A percentile compares a stretch with the other conserved stretches of the same genome.
These are phyloP conservation scores for Rhodotorula sp. DNA, from an alignment of 1,284 basidiomycete species.

Conservation along the genomic window DNA sequence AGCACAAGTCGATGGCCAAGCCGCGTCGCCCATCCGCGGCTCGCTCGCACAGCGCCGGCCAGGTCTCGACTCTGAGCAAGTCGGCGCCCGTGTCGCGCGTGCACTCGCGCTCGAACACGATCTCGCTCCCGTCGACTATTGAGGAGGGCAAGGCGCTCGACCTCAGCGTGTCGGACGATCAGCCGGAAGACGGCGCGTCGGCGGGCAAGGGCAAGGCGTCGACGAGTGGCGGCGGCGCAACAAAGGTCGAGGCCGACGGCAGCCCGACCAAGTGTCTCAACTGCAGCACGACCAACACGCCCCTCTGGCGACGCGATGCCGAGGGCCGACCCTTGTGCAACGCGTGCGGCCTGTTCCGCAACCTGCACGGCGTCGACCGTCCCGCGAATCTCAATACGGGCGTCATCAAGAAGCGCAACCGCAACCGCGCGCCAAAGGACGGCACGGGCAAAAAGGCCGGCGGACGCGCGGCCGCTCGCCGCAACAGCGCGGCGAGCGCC, in stretches of 20 bases:
- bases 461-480: not conserved
- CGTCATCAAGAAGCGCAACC: slow-evolving; percentile 51
- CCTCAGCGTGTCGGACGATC: not conserved
- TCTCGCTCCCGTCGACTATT: slow-evolving; percentile 28
- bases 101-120: slow-evolving; percentile 36
- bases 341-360: slow-evolving; percentile 54
- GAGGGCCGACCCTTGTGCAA: slow-evolving; percentile 54
- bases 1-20: slow-evolving; percentile 9
- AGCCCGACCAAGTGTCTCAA: slow-evolving; percentile 34
- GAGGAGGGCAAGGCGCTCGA: slow-evolving; percentile 32
- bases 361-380: slow-evolving; percentile 53
- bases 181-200: not conserved
- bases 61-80: slow-evolving; percentile 4
- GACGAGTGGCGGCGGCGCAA: not conserved
- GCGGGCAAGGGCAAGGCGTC: not conserved
- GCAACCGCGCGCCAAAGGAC: slow-evolving; percentile 35
- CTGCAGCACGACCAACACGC: slow-evolving; percentile 49
- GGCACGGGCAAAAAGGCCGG: slow-evolving; percentile 15
- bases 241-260: slow-evolving; percentile 20
- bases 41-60: slow-evolving; percentile 4
- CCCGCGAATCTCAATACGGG: slow-evolving; percentile 53
- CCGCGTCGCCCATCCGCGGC: not conserved
- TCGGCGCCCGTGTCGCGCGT: slow-evolving; percentile 13
- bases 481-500: not conserved
- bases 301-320: slow-evolving; percentile 53